These are phyloP conservation scores for Anisodus tanguticus DNA, from an alignment of 257 asterid species.

Conservation along the genomic window DNA sequence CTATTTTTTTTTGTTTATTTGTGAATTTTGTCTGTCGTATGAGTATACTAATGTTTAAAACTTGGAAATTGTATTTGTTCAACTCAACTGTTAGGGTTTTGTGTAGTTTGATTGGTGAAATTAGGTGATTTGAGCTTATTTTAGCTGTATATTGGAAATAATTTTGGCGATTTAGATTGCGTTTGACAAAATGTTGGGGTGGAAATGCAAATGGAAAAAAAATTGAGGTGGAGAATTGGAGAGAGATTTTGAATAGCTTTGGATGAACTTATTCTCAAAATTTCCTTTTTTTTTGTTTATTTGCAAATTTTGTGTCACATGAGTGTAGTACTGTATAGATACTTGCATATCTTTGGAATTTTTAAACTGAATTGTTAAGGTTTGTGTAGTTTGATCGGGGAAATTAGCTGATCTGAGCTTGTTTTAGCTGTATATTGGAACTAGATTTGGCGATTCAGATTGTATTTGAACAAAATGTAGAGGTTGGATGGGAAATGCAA, in stretches of 20 bases:
- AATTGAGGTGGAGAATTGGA: background rate
- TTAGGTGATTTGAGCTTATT: background rate
- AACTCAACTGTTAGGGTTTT: background rate
- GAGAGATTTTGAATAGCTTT: background rate
- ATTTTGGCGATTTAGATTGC: background rate
- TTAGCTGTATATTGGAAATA: background rate
- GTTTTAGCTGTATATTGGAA: background rate
- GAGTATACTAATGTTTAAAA: background rate
- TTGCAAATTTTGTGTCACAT: background rate
- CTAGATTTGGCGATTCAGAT: background rate
- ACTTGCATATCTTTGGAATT: background rate
- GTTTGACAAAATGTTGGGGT: background rate
- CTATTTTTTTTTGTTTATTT: background rate
- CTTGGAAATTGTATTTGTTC: background rate
- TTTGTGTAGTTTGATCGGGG: background rate
- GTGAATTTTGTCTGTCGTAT: background rate
- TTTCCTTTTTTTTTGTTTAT: too few species aligned
- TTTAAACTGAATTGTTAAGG: background rate
- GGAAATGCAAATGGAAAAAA: background rate
- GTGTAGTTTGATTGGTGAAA: background rate
- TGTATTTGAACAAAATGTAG: background rate
- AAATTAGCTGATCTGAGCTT: background rate
- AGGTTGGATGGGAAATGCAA: background rate
- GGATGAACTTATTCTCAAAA: too few species aligned
- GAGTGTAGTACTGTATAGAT: background rate